phyloP scores from a whole-genome alignment of 768 basidiomycete genomes.

The Leccinum subgranulosum region DNA sequence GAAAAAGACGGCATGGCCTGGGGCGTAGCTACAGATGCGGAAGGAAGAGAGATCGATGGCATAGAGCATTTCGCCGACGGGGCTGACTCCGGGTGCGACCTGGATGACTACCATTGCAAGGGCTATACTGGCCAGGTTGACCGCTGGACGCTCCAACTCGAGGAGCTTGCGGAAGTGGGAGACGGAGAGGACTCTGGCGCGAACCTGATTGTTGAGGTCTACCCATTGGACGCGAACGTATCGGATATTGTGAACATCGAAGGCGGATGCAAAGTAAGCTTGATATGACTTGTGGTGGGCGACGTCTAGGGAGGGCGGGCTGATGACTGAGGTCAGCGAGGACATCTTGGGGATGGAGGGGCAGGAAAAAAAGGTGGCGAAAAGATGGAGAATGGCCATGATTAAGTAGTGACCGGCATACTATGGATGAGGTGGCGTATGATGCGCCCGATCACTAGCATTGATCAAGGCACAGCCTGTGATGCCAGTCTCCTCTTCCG shows the following conservation, averaged over 20 bases:
- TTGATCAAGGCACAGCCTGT: background rate
- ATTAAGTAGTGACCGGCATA: background rate
- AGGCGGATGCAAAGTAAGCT: background rate
- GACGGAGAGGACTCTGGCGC: constrained; percentile 58
- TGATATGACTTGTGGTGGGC: background rate
- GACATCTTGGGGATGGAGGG: background rate
- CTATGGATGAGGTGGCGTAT: too few species aligned
- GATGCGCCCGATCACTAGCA: background rate
- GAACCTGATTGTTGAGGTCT: constrained; percentile 56
- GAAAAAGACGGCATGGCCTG: constrained; percentile 58
- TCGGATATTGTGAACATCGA: constrained; percentile 5
- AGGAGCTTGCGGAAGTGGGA: constrained; percentile 47
- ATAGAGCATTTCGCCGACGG: constrained; percentile 60
- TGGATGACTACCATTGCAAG: constrained; percentile 52
- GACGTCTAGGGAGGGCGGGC: background rate
- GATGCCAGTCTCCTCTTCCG: too few species aligned
- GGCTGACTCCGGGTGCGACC: constrained; percentile 47
- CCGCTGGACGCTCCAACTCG: constrained; percentile 48
- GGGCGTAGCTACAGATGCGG: constrained; percentile 53
- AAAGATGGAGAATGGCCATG: background rate
- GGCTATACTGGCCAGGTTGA: constrained; percentile 42
- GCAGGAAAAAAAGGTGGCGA: background rate
- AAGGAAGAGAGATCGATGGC: constrained; percentile 54
- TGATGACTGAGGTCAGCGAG: background rate
- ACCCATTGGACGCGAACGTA: constrained; percentile 68